Conservation (phyloP, 768 basidiomycete species). For the Trametes coccinea region DNA sequence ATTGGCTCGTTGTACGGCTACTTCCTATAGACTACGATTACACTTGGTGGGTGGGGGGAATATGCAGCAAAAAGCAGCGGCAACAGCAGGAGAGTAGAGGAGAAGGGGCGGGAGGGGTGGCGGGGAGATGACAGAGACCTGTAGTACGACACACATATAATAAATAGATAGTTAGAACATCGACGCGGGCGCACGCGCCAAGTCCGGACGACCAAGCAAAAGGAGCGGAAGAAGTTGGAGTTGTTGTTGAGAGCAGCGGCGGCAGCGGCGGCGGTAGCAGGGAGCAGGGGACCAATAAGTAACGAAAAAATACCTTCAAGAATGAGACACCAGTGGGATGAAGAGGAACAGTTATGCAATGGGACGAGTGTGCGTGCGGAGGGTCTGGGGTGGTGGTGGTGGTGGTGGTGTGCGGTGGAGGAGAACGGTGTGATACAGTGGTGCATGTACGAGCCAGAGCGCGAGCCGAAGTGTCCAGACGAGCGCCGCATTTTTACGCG, state of each 20-base stretch:
- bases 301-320: slow-evolving; percentile 27
- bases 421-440: background rate
- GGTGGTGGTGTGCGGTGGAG: background rate
- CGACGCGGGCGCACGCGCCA: slow-evolving; percentile 6
- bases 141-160: slow-evolving; percentile 26
- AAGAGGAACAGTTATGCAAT: slow-evolving; percentile 18
- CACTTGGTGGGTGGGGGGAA: slow-evolving; percentile 16
- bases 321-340: slow-evolving; percentile 21
- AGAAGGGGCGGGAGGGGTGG: background rate
- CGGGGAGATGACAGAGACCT: no score
- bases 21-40: slow-evolving; percentile 31
- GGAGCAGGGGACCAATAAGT: slow-evolving; percentile 24
- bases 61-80: slow-evolving; percentile 15
- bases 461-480: slow-evolving; percentile 21
- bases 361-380: slow-evolving; percentile 12
- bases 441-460: slow-evolving; percentile 13
- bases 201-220: slow-evolving; percentile 21
- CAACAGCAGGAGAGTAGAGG: background rate
- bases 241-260: background rate
- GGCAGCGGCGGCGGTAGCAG: background rate
- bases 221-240: slow-evolving; percentile 8
- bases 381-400: no score
- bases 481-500: slow-evolving; percentile 17
- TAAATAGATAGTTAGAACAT: slow-evolving; percentile 23
- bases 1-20: slow-evolving; percentile 23